Evolutionary conservation across 768 basidiomycete genomes (phyloP).

Genomic region (Harrya chromipes): DNA sequence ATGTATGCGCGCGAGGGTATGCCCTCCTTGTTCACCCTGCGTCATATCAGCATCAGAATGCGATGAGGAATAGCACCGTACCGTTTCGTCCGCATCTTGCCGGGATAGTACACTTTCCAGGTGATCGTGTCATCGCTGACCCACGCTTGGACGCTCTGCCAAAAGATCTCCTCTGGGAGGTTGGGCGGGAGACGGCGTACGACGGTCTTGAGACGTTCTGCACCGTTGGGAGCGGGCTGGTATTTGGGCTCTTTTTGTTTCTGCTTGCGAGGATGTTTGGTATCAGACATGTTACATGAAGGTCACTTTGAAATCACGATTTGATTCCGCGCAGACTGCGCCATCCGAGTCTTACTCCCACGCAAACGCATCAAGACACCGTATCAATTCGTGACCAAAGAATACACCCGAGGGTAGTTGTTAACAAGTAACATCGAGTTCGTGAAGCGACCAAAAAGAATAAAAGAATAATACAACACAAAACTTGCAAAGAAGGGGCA

Average conservation of each 20-base stretch:
- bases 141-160: conserved; percentile 87
- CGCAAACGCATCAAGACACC: no score
- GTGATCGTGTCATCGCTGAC: conserved; percentile 66
- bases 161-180: conserved; percentile 89
- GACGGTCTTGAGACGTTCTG: conserved; percentile 78
- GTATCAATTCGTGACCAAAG: no score
- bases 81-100: conserved; percentile 66
- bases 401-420: no score
- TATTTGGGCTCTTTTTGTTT: conserved; percentile 33
- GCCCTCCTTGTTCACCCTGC: conserved; percentile 81
- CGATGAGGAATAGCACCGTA: conserved; percentile 29
- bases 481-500: conserved; percentile 3
- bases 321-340: no score
- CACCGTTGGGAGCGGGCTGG: conserved; percentile 27
- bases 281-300: conserved; percentile 10
- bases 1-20: conserved; percentile 89
- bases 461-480: conserved; percentile 19
- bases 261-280: conserved; percentile 22
- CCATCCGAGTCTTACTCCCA: no score
- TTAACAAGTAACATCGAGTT: background rate
- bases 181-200: conserved; percentile 89
- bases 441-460: background rate
- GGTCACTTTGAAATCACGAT: no score
- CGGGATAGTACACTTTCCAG: conserved; percentile 67
- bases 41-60: background rate